Percentiles rank a stretch among this genome's conserved stretches.
These are phyloP conservation scores for Parietaria judaica DNA, from an alignment of 306 rosid genomes.

Conservation along the genomic window DNA sequence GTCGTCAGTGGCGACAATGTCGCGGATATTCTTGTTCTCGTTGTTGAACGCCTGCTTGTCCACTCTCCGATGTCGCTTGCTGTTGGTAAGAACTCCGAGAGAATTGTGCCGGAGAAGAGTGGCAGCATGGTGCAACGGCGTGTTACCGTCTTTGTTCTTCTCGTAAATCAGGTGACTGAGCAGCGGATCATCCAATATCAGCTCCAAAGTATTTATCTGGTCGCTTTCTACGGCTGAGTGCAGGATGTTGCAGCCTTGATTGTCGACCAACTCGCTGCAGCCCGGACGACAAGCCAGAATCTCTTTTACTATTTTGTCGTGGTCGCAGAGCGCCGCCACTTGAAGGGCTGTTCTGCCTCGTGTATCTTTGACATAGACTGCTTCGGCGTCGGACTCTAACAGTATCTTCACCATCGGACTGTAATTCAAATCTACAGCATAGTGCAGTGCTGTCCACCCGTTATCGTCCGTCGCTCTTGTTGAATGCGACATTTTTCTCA, in stretches of 20 bases:
- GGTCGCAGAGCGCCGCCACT: background rate
- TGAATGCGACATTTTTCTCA: background rate
- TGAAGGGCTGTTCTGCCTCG: conserved; percentile 4
- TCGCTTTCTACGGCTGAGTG: background rate
- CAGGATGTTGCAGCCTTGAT: conserved; percentile 8
- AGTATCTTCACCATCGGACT: background rate
- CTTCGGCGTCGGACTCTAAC: background rate
- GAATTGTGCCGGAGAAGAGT: no score
- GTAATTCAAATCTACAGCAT: background rate
- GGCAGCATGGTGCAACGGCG: background rate
- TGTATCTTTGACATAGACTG: background rate
- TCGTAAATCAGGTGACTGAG: background rate
- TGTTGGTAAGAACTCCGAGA: background rate
- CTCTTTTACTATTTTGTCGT: background rate
- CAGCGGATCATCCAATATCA: background rate
- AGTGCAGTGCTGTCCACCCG: background rate
- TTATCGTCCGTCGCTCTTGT: background rate
- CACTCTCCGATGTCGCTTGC: background rate
- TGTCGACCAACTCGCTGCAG: background rate
- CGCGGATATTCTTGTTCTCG: background rate
- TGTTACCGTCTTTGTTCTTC: background rate
- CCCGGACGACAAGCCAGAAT: background rate
- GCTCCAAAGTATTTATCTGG: background rate
- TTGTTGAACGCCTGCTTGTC: background rate
- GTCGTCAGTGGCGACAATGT: background rate